Conservation (phyloP, 2,329 filamentous ascomycete genomes). For the Botrytis hyacinthi region DNA sequence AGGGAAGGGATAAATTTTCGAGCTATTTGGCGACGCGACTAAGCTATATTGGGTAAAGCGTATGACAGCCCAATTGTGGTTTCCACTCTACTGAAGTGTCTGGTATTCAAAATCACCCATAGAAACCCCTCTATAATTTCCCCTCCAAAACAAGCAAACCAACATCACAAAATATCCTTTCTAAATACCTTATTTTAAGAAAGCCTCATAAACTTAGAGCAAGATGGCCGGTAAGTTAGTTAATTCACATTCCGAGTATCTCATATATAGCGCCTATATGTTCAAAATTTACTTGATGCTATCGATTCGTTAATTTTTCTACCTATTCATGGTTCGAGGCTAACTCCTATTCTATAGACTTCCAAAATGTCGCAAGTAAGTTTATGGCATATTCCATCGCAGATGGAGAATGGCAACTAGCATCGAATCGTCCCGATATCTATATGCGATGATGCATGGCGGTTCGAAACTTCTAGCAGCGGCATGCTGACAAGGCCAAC, state of each 20-base stretch:
- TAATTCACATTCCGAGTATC: neutral
- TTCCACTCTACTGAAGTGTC: neutral
- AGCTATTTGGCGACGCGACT: conserved; percentile 12
- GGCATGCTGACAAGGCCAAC: conserved; percentile 26
- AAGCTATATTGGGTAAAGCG: neutral
- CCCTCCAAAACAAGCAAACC: conserved; percentile 16
- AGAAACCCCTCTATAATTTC: conserved; percentile 22
- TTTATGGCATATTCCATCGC: neutral
- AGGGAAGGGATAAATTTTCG: conserved; percentile 5
- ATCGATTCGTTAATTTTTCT: neutral
- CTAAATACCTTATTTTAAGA: neutral
- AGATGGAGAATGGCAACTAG: neutral
- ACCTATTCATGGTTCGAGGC: conserved; percentile 22
- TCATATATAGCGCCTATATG: neutral
- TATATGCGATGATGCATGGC: neutral
- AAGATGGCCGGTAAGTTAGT: conserved; percentile 38
- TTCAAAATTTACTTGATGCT: neutral
- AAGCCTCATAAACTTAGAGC: conserved; percentile 18
- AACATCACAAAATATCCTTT: conserved; percentile 18
- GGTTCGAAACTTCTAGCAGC: conserved; percentile 12
- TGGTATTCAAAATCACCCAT: conserved; percentile 18
- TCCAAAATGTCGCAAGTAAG: conserved; percentile 45
- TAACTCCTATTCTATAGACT: conserved; percentile 39
- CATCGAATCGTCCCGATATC: neutral
- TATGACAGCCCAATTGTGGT: conserved; percentile 8